Evolutionary conservation across 2,329 filamentous ascomycete species (phyloP), one percentile per base, ranked within the genome.

Genomic region (Pseudocercospora cruenta): DNA sequence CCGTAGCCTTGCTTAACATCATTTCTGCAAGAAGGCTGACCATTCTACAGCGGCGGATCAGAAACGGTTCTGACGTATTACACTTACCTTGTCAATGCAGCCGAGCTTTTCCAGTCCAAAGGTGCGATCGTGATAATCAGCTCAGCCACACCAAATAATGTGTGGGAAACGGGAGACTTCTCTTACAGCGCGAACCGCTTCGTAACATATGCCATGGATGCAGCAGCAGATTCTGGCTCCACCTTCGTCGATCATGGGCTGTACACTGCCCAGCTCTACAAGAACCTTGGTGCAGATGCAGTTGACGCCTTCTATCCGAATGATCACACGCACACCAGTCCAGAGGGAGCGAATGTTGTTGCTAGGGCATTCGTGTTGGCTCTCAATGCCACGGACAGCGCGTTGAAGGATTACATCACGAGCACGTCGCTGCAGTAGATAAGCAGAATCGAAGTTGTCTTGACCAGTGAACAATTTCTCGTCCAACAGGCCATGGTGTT

Each of bases 321-420:
- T 21, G 87, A 89, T 70, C 87, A 90, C 75, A 90, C 87, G 0
- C 88, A 90, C 74, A 89, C 87, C 1, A 84, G 82, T 60, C 79
- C 85, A 0, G 79, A 77, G 28, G 84, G 87, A n/a, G 87, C 88
- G 1, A 80, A 86, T 66, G 77, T 84, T 3, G 84, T 86, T 61
- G 83, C 86, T 0, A 80, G 85, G 70, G 83, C 85, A 4, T 90
- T 89, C 71, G 83, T 87, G 5, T 26, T 61, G 39, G 69, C 39
- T 4, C 45, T 70, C 33, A 31, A 67, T 14, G 64, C 63, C 21
- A 67, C 64, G 7, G 49, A 58, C 22, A 67, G 64, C 31, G 24
- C 55, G 8, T 26, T 70, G 60, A 67, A 65, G 54, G 33, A 53
- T 14, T 68, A 68, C 45, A 59, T 70, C 19, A 60, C 28, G n/a